Base-by-base conservation (phyloP, 768 basidiomycete species). In the Pulveroboletus ravenelii region DNA sequence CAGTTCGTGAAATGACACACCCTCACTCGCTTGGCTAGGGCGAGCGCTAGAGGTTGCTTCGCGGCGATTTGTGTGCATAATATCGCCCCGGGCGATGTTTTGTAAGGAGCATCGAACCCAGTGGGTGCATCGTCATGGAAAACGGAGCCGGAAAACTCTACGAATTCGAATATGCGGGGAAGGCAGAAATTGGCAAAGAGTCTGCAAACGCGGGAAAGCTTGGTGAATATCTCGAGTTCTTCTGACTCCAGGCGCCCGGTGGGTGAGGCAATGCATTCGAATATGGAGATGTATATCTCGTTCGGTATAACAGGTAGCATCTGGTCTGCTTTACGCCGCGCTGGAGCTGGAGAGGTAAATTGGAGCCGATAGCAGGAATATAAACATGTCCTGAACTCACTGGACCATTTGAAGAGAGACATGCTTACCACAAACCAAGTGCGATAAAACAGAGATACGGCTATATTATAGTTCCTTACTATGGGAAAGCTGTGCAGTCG, bases 201-300 rank as follows among this genome's bases (percentile, higher is more conserved):
- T 13, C 68, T 69, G 52, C 78, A 79, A 32, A 74, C 73, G 29
- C 62, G 62, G 6, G 73, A 71, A 23, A 79, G 65, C 15, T 53
- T 59, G 30, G 53, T 51, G 31, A 61, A 53, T 14, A 18, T 52
- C 4, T 3, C 2, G 12, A 47, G 17, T 29, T 53, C 9, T n/a
- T 70, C 58, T 23, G 12, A 41, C 7, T 42, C 41, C 10, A 36
- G 53, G 49, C 31, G 48, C 1, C 56, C 45, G 15, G 57, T 47
- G 0, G 58, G 43, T 18, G 65, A 62, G 31, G 53, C 55, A 5
- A 77, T 37, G 31, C 61, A 59, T n/a, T 63, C 65, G 39, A 76
- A 68, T n/a, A 78, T 74, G 45, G 66, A 57, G 5, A 71, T 52
- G 45, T 77, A 78, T 17, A 78, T 63, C 51, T 79, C 77, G 51